Conservation (phyloP, 2,329 filamentous ascomycete genomes). For the Fusarium sp. region DNA sequence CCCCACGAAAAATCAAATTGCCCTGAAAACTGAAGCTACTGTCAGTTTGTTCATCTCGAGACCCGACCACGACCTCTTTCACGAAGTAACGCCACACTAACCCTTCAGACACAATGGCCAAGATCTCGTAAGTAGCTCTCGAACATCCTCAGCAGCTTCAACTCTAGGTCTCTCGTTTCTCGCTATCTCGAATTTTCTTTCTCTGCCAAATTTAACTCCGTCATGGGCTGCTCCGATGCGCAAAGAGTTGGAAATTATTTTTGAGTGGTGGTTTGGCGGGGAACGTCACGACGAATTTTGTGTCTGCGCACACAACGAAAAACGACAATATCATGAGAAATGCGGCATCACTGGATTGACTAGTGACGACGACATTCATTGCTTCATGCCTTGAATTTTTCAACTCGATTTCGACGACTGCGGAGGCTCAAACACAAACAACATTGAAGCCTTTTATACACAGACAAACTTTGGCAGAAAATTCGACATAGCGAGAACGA, state of each 20-base stretch:
- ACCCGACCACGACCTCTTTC: constrained; percentile 50
- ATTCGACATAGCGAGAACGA: constrained; percentile 15
- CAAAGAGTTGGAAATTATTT: constrained; percentile 23
- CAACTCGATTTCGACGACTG: constrained; percentile 3
- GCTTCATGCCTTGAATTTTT: constrained; percentile 13
- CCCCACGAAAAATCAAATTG: constrained; percentile 48
- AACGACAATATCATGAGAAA: constrained; percentile 13
- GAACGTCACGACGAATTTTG: constrained; percentile 19
- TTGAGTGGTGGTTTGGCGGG: constrained; percentile 32
- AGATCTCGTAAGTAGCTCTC: constrained; percentile 67
- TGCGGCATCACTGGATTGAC: constrained; percentile 2
- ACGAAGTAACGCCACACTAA: constrained; percentile 57
- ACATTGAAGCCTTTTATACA: not conserved
- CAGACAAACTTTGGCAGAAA: constrained; percentile 36
- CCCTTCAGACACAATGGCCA: constrained; percentile 70
- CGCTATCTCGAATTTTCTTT: constrained; percentile 18
- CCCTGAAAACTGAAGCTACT: constrained; percentile 33
- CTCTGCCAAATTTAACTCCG: constrained; percentile 30
- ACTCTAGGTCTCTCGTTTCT: constrained; percentile 5
- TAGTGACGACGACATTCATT: constrained; percentile 10
- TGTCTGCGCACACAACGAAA: constrained; percentile 33
- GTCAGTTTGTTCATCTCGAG: constrained; percentile 51
- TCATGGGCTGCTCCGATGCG: constrained; percentile 19
- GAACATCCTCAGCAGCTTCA: constrained; percentile 5
- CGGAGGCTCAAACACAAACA: not conserved